Conservation (phyloP, 495 filamentous ascomycete genomes). For the Penicillium malachiteum region DNA sequence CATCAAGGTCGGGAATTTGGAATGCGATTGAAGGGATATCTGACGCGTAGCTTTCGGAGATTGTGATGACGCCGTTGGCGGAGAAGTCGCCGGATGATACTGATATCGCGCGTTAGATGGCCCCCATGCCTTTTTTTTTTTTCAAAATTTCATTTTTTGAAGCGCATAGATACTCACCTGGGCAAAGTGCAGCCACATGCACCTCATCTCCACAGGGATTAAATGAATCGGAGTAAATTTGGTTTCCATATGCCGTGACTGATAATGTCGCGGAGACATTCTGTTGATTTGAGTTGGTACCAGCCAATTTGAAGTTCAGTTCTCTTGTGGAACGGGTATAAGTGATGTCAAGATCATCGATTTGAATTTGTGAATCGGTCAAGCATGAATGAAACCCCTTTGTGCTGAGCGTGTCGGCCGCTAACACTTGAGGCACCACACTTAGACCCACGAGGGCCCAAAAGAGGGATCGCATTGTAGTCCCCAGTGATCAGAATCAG, state of each 20-base stretch:
- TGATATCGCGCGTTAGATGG: constrained; percentile 24
- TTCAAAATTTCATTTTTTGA: background rate
- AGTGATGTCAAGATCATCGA: constrained; percentile 71
- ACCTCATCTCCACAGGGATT: constrained; percentile 72
- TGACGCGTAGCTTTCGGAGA: constrained; percentile 67
- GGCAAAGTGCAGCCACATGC: constrained; percentile 73
- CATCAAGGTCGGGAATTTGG: constrained; percentile 84
- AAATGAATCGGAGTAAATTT: constrained; percentile 78
- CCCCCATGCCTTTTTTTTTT: background rate
- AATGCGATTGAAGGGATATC: constrained; percentile 91
- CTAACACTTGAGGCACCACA: constrained; percentile 48
- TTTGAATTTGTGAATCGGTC: constrained; percentile 61
- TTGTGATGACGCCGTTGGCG: constrained; percentile 64
- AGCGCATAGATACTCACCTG: constrained; percentile 54
- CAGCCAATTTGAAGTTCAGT: constrained; percentile 80
- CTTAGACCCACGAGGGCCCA: constrained; percentile 33
- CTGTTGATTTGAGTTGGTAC: constrained; percentile 68
- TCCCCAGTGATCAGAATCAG: background rate
- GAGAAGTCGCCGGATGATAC: constrained; percentile 74
- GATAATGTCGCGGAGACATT: constrained; percentile 78
- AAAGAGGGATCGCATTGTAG: constrained; percentile 31
- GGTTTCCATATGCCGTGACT: constrained; percentile 81
- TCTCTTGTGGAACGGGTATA: constrained; percentile 72
- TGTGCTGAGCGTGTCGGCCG: constrained; percentile 74
- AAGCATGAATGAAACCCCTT: constrained; percentile 76